Base-by-base conservation (phyloP, 2,329 filamentous ascomycete species). In the Ascosphaera aggregata region DNA sequence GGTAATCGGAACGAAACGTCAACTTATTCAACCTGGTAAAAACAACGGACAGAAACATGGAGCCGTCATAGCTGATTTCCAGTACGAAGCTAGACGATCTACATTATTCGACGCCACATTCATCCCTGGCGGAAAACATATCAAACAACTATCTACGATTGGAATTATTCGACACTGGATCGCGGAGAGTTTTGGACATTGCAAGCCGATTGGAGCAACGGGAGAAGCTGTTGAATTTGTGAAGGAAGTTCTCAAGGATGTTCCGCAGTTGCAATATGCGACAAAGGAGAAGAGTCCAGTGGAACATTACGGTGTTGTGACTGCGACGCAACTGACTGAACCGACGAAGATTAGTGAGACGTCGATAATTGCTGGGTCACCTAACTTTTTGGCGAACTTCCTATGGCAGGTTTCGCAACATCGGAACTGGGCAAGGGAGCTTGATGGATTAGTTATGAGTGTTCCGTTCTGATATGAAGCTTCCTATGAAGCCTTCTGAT, bases 391-490 rank as follows among this genome's bases (percentile, higher is more conserved):
- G 41, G 71, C 76, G 46, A 68, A 71, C 47, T 84, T 81, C 58
- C 69, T 74, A 36, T 76, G 64, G 48, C 65, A 71, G 13, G 72
- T 89, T 40, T 69, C 73, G 17, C 67, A 72, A 58, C 80, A 89
- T 51, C 68, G 73, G 49, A 79, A 78, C 52, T 91, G 71, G 58
- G 64, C 73, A 39, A 63, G 81, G 17, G 80, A 91, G 63, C 43
- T 78, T 52, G 72, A 79, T 45, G 80, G 80, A 0, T 54, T 86
- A 47, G 68, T 59, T 39, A 55, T 60, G 2, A 65, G 71, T 62
- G 68, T 86, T 42, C 76, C 79, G 1, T 86, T 76, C 48, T 85
- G n/a, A n/a, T n/a, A n/a, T n/a, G n/a, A n/a, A n/a, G n/a, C n/a
- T n/a, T n/a, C n/a, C n/a, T n/a, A n/a, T n/a, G n/a, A n/a, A n/a